phyloP scores from a whole-genome alignment of 2,329 filamentous ascomycete genomes.

The Sporothrix brunneoviolacea region DNA sequence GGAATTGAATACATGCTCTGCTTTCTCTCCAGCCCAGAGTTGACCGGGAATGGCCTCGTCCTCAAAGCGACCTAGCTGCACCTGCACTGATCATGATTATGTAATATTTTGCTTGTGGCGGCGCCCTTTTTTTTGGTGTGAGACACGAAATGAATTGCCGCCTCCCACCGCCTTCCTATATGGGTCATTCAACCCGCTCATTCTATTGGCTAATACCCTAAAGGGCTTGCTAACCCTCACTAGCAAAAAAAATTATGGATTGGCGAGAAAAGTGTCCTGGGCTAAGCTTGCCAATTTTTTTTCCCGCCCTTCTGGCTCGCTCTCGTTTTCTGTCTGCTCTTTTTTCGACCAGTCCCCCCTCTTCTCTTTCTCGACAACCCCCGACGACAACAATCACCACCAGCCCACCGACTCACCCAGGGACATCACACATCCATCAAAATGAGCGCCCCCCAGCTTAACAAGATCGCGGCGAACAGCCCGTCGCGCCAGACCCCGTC shows the following conservation, averaged over 20 bases:
- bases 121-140: no score
- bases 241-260: neutral
- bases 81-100: no score
- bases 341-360: neutral
- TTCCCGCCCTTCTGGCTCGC: neutral
- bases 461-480: slow-evolving; percentile 99
- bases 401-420: neutral
- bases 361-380: neutral
- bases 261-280: no score
- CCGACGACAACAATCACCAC: neutral
- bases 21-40: no score
- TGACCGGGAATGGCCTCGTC: no score
- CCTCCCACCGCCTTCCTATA: neutral
- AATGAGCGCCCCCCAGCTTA: slow-evolving; percentile 64
- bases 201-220: neutral
- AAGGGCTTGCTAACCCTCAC: slow-evolving; percentile 14
- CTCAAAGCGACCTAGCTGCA: no score
- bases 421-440: slow-evolving; percentile 9
- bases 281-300: neutral
- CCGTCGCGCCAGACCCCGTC: slow-evolving; percentile 92
- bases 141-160: no score
- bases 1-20: no score
- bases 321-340: neutral
- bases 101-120: no score
- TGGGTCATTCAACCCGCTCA: neutral